These are phyloP conservation scores for Actinidia arguta DNA, from an alignment of 179 eudicot species.

Conservation along the genomic window DNA sequence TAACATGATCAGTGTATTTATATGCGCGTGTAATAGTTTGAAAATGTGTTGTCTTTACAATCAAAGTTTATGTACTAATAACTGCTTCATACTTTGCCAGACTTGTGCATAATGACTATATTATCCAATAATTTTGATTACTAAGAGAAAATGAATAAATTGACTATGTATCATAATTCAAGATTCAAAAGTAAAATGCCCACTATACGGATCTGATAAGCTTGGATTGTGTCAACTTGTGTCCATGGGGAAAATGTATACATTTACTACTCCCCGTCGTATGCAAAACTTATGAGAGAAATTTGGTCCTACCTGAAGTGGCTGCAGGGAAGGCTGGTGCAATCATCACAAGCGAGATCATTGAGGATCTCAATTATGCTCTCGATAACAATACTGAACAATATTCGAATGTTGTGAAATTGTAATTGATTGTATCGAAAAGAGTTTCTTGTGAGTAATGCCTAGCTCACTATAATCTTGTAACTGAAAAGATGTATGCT, in stretches of 20 bases:
- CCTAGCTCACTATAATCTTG: neutral
- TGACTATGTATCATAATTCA: neutral
- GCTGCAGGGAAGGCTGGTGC: neutral
- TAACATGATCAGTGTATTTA: no score
- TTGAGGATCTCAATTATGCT: neutral
- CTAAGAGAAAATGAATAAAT: neutral
- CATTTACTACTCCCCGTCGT: neutral
- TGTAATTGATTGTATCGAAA: neutral
- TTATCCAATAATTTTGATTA: no score
- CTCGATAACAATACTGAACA: neutral
- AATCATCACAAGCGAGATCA: neutral
- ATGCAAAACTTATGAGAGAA: neutral
- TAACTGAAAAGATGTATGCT: neutral
- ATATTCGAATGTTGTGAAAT: neutral
- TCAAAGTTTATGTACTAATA: no score
- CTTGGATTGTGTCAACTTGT: no score
- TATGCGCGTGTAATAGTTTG: no score
- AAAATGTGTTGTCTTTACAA: no score
- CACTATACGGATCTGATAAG: neutral
- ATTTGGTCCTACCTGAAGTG: conserved; percentile 3
- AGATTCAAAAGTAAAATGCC: neutral
- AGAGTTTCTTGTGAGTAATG: neutral
- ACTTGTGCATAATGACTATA: no score
- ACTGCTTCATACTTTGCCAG: no score
- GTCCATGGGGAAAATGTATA: no score